Base-by-base conservation (phyloP, 2,329 filamentous ascomycete genomes). In the Huntiella bhutanensis region DNA sequence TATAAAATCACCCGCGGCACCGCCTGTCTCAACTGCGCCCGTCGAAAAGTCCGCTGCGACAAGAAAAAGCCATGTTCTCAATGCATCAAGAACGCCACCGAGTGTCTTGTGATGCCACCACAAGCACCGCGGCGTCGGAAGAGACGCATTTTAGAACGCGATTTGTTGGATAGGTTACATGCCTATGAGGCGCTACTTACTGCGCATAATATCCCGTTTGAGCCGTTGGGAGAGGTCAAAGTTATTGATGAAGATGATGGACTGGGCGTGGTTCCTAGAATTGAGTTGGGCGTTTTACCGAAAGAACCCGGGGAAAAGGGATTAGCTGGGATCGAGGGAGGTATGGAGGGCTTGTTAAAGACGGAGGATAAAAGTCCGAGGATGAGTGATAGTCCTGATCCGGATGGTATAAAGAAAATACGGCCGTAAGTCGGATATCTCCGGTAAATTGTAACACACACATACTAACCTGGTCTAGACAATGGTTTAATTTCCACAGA, bases 1-100 rank as follows among this genome's bases (percentile, higher is more conserved):
- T 58, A 70, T 53, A 75, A 75, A 58, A 59, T 75, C 53, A 75
- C 71, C 35, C 65, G 72, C 43, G 71, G 71, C 49, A 71, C 73
- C 51, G 74, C 71, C 50, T 88, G 82, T 55, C 68, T 83, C 11
- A 67, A 77, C 15, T 88, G 82, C 56, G 80, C 86, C 57, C 79
- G 82, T 57, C 74, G 80, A 51, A 85, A 85, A 58, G 71, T 85
- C 37, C 77, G 77, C 50, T 85, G 81, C 59, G 76, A 84, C 59
- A 80, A 79, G 60, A 73, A 70, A 53, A 77, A 77, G 59, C 80
- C 80, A 12, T 85, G 81, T 56, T 66, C 70, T 54, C 79, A 80
- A 59, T 51, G 80, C 56, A 64, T 75, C 56, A 78, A 72, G 59
- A 69, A 72, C 45, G 62, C 67, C 16, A 69, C 69, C 32, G 71